Percentiles rank a stretch among this genome's conserved stretches.
phyloP scores from a whole-genome alignment of 257 asterid genomes.

The Mitragyna speciosa region DNA sequence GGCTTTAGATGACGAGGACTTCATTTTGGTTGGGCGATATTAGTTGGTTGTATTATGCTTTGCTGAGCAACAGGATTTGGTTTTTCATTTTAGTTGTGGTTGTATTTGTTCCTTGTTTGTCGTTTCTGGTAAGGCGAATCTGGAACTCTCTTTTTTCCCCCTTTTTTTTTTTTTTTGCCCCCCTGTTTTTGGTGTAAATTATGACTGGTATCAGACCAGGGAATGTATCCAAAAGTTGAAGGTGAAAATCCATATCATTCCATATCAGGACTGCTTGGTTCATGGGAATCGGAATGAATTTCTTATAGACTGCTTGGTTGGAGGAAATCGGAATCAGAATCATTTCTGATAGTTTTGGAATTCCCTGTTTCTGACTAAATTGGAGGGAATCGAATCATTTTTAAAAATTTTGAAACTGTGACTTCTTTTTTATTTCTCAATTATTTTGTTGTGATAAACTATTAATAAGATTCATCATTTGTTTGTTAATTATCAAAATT shows the following conservation, averaged over 20 bases:
- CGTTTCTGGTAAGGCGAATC: background rate
- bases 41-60: slow-evolving; percentile 27
- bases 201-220: background rate
- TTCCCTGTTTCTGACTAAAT: no score
- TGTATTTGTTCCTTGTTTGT: background rate
- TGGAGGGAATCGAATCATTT: no score
- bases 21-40: slow-evolving; percentile 67
- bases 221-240: background rate
- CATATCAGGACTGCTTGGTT: no score
- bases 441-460: no score
- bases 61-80: background rate
- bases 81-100: background rate
- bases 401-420: no score
- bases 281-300: no score
- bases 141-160: background rate
- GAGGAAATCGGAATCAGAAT: no score
- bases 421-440: no score
- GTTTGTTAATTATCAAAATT: no score
- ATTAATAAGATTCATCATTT: no score
- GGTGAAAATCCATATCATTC: background rate
- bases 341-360: no score
- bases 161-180: background rate
- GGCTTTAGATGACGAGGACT: slow-evolving; percentile 67
- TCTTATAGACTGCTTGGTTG: no score
- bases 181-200: background rate